Percentiles rank a stretch among this genome's conserved stretches.
Evolutionary conservation across 208 protist genomes (phyloP).

Genomic region (Angomonas ambiguus): DNA sequence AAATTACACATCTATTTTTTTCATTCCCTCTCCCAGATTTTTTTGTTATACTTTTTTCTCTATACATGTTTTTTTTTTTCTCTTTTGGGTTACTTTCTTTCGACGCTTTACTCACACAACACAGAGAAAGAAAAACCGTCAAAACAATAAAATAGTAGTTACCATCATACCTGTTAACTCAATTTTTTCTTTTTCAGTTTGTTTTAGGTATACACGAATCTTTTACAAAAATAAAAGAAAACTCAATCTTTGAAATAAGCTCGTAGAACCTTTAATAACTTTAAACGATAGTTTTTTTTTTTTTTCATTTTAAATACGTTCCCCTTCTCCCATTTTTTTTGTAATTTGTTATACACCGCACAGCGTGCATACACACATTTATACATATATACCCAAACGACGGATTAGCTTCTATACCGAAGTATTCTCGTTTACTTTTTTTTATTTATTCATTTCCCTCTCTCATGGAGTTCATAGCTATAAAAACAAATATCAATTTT

Average conservation of each 20-base stretch:
- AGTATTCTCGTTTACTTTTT: background rate
- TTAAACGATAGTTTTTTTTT: constrained; percentile 14
- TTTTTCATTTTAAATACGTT: constrained; percentile 18
- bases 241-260: background rate
- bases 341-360: background rate
- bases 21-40: background rate
- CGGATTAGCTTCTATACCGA: background rate
- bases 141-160: too few species aligned
- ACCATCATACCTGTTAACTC: too few species aligned
- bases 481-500: background rate
- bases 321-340: constrained; percentile 17
- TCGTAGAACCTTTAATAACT: background rate
- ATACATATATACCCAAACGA: background rate
- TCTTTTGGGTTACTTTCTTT: constrained; percentile 2
- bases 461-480: background rate
- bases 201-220: background rate
- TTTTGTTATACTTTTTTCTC: background rate
- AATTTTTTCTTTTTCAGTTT: constrained; percentile 11
- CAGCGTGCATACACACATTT: background rate
- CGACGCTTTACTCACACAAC: background rate
- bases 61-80: background rate
- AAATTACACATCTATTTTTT: background rate
- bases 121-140: too few species aligned
- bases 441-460: background rate
- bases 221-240: background rate